Percentiles rank a stretch among this genome's conserved stretches.
Evolutionary conservation across 768 basidiomycete species (phyloP).

Genomic region (Exidia glandulosa): DNA sequence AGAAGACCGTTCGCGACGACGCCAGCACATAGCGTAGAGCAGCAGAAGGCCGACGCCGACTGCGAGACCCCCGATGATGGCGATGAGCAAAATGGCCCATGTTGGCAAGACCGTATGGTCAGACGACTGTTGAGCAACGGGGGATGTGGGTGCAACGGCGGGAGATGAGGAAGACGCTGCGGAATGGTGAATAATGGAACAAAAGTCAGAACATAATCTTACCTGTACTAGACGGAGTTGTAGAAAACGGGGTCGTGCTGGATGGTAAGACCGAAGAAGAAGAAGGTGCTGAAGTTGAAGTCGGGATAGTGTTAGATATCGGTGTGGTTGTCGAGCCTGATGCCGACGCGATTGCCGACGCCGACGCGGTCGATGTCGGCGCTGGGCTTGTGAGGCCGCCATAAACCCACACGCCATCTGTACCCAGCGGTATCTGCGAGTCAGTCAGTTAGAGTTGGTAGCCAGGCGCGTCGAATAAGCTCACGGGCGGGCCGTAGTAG

Average conservation of each 20-base stretch:
- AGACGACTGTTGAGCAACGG: too few species aligned
- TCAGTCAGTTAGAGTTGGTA: neutral
- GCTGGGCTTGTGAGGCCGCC: slow-evolving; percentile 66
- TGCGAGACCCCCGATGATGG: neutral
- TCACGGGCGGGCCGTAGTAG: slow-evolving; percentile 74
- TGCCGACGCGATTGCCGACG: slow-evolving; percentile 22
- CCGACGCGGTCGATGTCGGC: slow-evolving; percentile 17
- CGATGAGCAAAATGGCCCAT: neutral
- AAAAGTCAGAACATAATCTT: neutral
- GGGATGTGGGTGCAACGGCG: too few species aligned
- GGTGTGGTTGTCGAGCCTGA: neutral
- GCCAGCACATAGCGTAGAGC: neutral
- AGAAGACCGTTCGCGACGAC: neutral
- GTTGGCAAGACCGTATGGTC: neutral
- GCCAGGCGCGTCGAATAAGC: slow-evolving; percentile 22
- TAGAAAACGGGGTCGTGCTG: neutral
- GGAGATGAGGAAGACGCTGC: neutral
- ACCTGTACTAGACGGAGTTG: neutral
- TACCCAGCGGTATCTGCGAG: slow-evolving; percentile 59
- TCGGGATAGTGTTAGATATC: slow-evolving; percentile 9
- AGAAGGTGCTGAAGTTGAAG: slow-evolving; percentile 11
- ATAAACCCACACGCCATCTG: slow-evolving; percentile 51
- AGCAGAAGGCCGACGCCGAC: neutral
- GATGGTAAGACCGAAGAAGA: neutral
- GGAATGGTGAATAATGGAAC: neutral